Conservation (phyloP, 495 filamentous ascomycete genomes). For the Parachaetomium inaequale region DNA sequence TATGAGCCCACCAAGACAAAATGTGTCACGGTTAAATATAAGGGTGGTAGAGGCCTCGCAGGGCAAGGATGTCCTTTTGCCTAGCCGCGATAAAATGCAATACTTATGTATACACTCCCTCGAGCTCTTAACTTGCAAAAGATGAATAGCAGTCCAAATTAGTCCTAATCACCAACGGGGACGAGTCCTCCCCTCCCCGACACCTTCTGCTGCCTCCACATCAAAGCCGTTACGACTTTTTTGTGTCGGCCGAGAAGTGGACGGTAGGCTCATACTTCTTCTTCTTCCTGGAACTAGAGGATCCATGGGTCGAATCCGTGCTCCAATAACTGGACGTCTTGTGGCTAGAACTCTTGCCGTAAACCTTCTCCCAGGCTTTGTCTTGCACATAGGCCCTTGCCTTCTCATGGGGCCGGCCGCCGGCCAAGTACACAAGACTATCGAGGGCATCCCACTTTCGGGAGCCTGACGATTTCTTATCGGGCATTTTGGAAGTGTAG, state of each 20-base stretch:
- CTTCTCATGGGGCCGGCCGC: background rate
- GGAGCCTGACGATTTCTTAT: background rate
- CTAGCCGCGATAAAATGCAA: no score
- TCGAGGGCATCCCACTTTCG: conserved; percentile 2
- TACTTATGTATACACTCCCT: no score
- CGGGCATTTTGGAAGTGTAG: background rate
- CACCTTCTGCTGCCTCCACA: background rate
- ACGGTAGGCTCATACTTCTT: background rate
- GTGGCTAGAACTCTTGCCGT: background rate
- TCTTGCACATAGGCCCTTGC: background rate
- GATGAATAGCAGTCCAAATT: no score
- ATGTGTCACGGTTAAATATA: no score
- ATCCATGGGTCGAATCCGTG: background rate
- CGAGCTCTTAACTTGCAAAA: no score
- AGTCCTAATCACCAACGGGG: no score
- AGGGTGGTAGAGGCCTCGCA: no score
- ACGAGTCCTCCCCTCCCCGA: background rate
- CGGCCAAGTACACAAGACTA: background rate
- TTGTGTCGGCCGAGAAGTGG: background rate
- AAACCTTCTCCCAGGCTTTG: background rate
- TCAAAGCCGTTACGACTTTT: background rate
- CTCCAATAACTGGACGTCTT: background rate
- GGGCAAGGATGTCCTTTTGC: no score
- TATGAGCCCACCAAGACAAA: no score
- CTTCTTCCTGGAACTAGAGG: background rate